phyloP scores from a whole-genome alignment of 139 green algal species.

The Micractinium conductrix region DNA sequence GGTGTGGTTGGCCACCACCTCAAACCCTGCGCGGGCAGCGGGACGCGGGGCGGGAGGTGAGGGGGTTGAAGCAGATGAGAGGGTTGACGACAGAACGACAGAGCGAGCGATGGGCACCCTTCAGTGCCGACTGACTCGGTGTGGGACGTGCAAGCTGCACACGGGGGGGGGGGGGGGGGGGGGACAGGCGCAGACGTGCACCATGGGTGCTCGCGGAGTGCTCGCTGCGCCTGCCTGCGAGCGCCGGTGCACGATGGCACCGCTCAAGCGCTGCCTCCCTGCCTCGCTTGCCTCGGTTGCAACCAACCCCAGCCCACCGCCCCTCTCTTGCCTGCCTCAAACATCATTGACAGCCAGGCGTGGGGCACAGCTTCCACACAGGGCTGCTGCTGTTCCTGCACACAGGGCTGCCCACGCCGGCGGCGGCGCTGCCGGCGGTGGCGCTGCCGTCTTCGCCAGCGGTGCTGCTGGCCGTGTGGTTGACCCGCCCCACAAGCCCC shows the following conservation, averaged over 20 bases:
- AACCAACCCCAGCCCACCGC: not conserved
- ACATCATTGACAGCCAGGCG: slow-evolving; percentile 51
- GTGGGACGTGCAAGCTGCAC: too few species aligned
- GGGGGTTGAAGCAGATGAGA: too few species aligned
- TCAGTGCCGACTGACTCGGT: too few species aligned
- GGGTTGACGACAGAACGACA: too few species aligned
- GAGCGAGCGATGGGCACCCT: too few species aligned
- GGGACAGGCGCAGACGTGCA: too few species aligned
- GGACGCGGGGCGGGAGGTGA: too few species aligned
- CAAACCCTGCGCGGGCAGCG: not conserved
- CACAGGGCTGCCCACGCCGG: too few species aligned
- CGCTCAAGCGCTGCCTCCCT: not conserved
- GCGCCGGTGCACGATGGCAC: not conserved
- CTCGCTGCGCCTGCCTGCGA: not conserved
- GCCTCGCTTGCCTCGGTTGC: not conserved
- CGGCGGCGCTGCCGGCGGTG: not conserved
- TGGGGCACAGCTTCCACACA: slow-evolving; percentile 68
- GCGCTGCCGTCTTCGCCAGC: too few species aligned
- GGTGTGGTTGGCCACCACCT: slow-evolving; percentile 5
- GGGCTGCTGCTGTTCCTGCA: too few species aligned
- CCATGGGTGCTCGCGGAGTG: too few species aligned
- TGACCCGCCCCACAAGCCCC: not conserved
- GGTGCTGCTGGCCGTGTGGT: not conserved
- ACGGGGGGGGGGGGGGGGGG: too few species aligned
- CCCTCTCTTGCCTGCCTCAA: slow-evolving; percentile 33